Conservation (phyloP, 805 yeast genomes). For the Teunomyces gatunensis region DNA sequence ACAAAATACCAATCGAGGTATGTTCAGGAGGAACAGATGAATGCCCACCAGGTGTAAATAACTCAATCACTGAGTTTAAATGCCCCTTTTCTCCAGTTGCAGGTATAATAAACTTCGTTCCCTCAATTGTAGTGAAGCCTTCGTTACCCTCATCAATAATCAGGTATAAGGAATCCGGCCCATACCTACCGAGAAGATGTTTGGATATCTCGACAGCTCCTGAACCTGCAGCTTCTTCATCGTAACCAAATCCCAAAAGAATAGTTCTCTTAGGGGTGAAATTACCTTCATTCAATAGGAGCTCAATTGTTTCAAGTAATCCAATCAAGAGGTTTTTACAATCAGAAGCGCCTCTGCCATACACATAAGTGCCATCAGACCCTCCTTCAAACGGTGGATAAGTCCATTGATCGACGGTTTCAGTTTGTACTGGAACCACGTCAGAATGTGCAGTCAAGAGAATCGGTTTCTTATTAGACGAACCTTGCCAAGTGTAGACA, state of each 20-base stretch:
- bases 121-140: constrained; percentile 24
- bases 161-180: constrained; percentile 42
- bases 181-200: constrained; percentile 35
- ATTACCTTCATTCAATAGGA: constrained; percentile 24
- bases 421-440: constrained; percentile 41
- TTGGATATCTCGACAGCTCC: constrained; percentile 38
- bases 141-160: constrained; percentile 43
- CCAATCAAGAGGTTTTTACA: constrained; percentile 45
- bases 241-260: constrained; percentile 49
- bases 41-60: constrained; percentile 51
- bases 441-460: constrained; percentile 41
- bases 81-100: constrained; percentile 52
- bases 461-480: constrained; percentile 30
- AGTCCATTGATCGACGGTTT: constrained; percentile 37
- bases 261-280: constrained; percentile 45
- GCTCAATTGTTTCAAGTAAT: constrained; percentile 36
- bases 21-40: constrained; percentile 50
- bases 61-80: constrained; percentile 37
- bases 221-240: constrained; percentile 46
- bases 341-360: constrained; percentile 37
- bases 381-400: constrained; percentile 38
- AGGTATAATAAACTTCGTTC: constrained; percentile 41
- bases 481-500: constrained; percentile 39
- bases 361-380: constrained; percentile 29
- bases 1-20: constrained; percentile 47